phyloP scores from a whole-genome alignment of 1,139 yeast species.

The Chernovozyma sophiae-reginae region DNA sequence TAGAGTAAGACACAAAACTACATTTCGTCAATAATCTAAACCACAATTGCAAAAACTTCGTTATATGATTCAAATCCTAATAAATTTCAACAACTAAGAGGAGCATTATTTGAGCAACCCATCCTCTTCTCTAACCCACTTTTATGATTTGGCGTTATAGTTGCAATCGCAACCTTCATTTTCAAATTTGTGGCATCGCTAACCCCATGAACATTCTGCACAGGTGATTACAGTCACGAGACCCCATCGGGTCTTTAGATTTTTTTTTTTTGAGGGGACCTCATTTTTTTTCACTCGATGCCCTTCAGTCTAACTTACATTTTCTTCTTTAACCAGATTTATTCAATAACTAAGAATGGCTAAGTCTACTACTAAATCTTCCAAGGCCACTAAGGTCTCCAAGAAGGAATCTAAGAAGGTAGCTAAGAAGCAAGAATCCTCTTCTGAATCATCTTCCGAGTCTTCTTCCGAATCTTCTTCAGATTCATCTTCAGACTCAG shows the following conservation, averaged over 20 bases:
- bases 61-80: no score
- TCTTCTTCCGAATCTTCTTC: slow-evolving; percentile 18
- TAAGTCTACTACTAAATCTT: slow-evolving; percentile 23
- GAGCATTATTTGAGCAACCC: no score
- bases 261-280: slow-evolving; percentile 3
- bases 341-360: slow-evolving; percentile 19
- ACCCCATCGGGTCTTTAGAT: background rate
- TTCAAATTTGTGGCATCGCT: no score
- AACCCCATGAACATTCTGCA: background rate
- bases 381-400: slow-evolving; percentile 20
- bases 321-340: slow-evolving; percentile 4
- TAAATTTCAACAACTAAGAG: no score
- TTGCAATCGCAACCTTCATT: no score
- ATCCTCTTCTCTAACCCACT: no score
- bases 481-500: slow-evolving; percentile 25
- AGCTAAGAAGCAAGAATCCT: slow-evolving; percentile 22
- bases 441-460: slow-evolving; percentile 15
- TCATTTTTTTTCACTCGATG: slow-evolving; percentile 7
- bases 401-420: slow-evolving; percentile 27
- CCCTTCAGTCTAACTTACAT: background rate
- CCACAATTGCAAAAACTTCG: no score
- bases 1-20: no score
- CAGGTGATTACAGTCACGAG: background rate
- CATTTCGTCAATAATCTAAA: no score
- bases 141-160: no score